phyloP scores from a whole-genome alignment of 768 basidiomycete genomes.

The Amanita muscaria region DNA sequence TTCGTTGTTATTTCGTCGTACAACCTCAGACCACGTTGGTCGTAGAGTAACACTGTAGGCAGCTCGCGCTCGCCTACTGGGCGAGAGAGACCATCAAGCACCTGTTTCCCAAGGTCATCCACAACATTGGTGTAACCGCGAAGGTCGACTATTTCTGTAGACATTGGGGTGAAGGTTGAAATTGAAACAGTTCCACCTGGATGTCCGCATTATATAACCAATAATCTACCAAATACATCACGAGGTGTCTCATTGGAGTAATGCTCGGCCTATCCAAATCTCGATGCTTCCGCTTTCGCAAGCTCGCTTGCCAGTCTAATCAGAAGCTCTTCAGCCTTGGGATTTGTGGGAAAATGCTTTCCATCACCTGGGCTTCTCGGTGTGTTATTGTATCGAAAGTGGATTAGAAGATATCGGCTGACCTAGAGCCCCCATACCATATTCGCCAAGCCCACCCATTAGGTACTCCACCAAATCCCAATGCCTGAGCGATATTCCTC shows the following conservation, averaged over 20 bases:
- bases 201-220: not conserved
- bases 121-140: constrained; percentile 27
- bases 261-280: constrained; percentile 12
- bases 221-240: too few relatives aligned
- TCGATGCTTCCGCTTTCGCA: constrained; percentile 47
- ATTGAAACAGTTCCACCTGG: not conserved
- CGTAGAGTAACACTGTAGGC: constrained; percentile 81
- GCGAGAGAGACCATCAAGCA: constrained; percentile 47
- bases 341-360: constrained; percentile 57
- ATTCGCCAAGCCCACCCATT: constrained; percentile 47
- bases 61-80: constrained; percentile 51
- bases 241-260: not conserved
- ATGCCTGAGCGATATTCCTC: constrained; percentile 59
- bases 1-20: constrained; percentile 82
- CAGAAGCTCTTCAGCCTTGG: constrained; percentile 56
- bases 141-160: constrained; percentile 43
- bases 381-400: not conserved
- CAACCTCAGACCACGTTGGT: constrained; percentile 74
- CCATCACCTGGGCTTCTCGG: constrained; percentile 54
- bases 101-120: constrained; percentile 34
- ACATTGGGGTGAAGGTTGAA: constrained; percentile 23
- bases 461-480: constrained; percentile 39
- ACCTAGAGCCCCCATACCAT: constrained; percentile 59
- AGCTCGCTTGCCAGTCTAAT: constrained; percentile 56
- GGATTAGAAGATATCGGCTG: constrained; percentile 18